Evolutionary conservation across 331 rosid species (phyloP), one percentile per base, ranked within the genome.

Genomic region (Telfairia occidentalis): DNA sequence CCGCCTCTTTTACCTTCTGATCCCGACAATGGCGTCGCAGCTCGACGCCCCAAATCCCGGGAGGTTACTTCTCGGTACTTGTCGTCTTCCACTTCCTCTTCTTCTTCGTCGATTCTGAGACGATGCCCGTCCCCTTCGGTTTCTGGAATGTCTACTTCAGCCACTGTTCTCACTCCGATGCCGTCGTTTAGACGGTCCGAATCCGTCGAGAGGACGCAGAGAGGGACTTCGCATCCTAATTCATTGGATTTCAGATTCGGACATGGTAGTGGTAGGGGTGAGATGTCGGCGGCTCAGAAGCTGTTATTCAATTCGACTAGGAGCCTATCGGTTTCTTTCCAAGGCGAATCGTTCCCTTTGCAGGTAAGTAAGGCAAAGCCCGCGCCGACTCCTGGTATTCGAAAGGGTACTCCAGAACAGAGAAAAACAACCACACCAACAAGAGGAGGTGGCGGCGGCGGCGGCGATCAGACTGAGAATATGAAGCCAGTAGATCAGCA

Each of bases 291-390:
- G 16, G 88, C 93, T 74, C 96, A 92, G 83, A 95, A 84, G 83
- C 82, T 89, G 80, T 83, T 95, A 57, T 85, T 86, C 75, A 87
- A 96, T 70, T 92, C 97, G 24, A 87, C 93, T 3, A 82, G 97
- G 85, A 92, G 96, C 76, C 86, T 95, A 28, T 85, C 97, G 43
- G 97, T 89, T 66, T 95, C 99, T 75, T 95, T 95, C 77, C 99
- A 95, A 74, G 97, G 97, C 0, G 97, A 89, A 82, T 91, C 99
- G 65, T 95, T 85, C 77, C 83, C 99, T 74, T 81, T 88, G 65
- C 96, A 89, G 84, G 93, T 88, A 15, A 88, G 96, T 61, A 92
- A 89, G 70, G 71, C 80, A 35, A 92, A 86, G 76, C 93, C 92
- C 2, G 76, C 89, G 9, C 84, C 89, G 58, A 59, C 90, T 5